phyloP scores from a whole-genome alignment of 495 filamentous ascomycete species.

The Xylona heveae region DNA sequence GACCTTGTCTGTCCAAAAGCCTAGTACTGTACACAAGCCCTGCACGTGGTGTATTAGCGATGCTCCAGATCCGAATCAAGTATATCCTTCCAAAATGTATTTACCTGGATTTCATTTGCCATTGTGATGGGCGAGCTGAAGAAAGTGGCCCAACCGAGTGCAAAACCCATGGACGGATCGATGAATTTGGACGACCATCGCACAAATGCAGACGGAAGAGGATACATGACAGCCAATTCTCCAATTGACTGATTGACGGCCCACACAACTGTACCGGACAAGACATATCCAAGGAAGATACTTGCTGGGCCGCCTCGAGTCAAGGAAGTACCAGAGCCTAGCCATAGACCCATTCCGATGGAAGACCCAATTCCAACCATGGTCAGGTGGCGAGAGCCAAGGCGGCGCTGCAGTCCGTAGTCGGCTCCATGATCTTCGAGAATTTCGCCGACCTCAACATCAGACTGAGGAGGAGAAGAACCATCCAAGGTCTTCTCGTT shows the following conservation, averaged over 20 bases:
- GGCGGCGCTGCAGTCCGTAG: conserved; percentile 11
- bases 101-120: conserved; percentile 10
- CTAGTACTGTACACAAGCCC: conserved; percentile 8
- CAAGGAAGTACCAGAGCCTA: conserved; percentile 12
- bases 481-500: no score
- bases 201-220: conserved; percentile 6
- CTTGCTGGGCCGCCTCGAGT: conserved; percentile 12
- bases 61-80: no score
- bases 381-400: conserved; percentile 15
- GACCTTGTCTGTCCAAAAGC: conserved; percentile 11
- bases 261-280: conserved; percentile 10
- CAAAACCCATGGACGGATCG: conserved; percentile 9
- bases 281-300: conserved; percentile 10
- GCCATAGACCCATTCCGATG: conserved; percentile 15
- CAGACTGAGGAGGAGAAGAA: no score
- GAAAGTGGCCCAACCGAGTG: conserved; percentile 13
- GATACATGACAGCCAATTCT: conserved; percentile 13
- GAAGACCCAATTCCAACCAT: conserved; percentile 17
- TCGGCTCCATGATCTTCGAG: no score
- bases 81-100: no score
- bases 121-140: conserved; percentile 9
- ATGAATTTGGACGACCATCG: conserved; percentile 10
- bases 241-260: conserved; percentile 9
- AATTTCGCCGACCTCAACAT: no score
- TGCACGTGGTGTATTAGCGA: no score